Evolutionary conservation across 805 yeast genomes (phyloP).

Genomic region (Kodamaea hsintzibuensis): DNA sequence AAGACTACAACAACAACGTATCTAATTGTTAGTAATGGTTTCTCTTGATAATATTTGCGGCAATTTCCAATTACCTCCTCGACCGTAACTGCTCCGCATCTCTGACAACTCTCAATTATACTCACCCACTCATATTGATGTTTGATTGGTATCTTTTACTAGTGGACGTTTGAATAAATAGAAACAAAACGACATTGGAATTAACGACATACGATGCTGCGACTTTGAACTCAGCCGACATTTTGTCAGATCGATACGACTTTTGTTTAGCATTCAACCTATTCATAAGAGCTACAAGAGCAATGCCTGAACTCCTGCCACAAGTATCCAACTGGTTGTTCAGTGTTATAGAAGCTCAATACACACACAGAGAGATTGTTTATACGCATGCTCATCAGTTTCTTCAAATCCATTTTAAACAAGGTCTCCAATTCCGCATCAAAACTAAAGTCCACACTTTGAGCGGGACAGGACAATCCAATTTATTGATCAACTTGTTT

Average conservation of each 20-base stretch:
- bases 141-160: neutral
- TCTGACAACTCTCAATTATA: conserved; percentile 8
- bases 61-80: neutral
- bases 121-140: conserved; percentile 48
- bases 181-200: neutral
- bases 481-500: conserved; percentile 60
- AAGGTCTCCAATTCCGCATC: conserved; percentile 51
- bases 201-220: neutral
- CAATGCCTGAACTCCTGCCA: conserved; percentile 10
- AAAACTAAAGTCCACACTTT: conserved; percentile 60
- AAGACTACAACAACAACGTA: conserved; percentile 72
- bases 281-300: neutral
- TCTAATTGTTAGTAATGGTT: conserved; percentile 34
- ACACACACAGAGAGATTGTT: conserved; percentile 53
- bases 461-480: conserved; percentile 55
- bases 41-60: too few relatives aligned
- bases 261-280: neutral
- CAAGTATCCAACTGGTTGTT: conserved; percentile 42
- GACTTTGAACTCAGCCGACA: neutral
- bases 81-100: neutral
- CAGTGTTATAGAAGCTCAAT: conserved; percentile 51
- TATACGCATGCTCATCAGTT: conserved; percentile 64
- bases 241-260: neutral
- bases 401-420: conserved; percentile 46
- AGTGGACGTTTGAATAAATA: neutral